phyloP scores from a whole-genome alignment of 1,139 yeast genomes.

The Arxiozyma heterogenica region DNA sequence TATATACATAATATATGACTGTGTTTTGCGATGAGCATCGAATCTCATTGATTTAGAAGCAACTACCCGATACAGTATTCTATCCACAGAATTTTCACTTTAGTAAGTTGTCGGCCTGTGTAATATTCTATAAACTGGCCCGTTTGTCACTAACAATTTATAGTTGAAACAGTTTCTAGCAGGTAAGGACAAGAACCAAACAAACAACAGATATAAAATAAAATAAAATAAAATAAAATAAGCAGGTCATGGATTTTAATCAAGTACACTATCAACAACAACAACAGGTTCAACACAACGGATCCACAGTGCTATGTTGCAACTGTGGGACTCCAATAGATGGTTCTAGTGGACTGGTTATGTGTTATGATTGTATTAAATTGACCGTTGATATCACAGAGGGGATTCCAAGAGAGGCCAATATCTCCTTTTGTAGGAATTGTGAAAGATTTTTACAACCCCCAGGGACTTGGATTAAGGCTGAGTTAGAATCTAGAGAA shows the following conservation, averaged over 20 bases:
- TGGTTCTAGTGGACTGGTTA: conserved; percentile 85
- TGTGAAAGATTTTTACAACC: conserved; percentile 96
- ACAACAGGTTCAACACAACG: conserved; percentile 24
- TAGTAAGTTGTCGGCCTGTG: neutral
- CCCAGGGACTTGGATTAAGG: conserved; percentile 86
- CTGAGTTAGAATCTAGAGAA: conserved; percentile 87
- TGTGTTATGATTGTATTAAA: conserved; percentile 97
- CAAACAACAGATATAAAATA: neutral
- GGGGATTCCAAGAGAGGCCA: conserved; percentile 93
- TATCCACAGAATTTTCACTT: neutral
- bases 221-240: too few relatives aligned
- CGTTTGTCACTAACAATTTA: neutral
- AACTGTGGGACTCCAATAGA: conserved; percentile 99
- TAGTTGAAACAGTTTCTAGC: neutral
- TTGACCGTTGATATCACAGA: conserved; percentile 89
- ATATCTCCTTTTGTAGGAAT: conserved; percentile 87
- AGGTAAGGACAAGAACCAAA: neutral
- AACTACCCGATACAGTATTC: neutral
- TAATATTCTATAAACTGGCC: too few relatives aligned
- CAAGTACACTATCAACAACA: conserved; percentile 13
- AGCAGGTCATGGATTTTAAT: conserved; percentile 19
- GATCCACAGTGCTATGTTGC: conserved; percentile 89
- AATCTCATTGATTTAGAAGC: neutral
- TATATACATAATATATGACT: too few relatives aligned
- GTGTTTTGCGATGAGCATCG: conserved; percentile 8